Evolutionary conservation across 2,329 filamentous ascomycete species (phyloP), one percentile per base, ranked within the genome.

Genomic region (Diplocarpon rosae): DNA sequence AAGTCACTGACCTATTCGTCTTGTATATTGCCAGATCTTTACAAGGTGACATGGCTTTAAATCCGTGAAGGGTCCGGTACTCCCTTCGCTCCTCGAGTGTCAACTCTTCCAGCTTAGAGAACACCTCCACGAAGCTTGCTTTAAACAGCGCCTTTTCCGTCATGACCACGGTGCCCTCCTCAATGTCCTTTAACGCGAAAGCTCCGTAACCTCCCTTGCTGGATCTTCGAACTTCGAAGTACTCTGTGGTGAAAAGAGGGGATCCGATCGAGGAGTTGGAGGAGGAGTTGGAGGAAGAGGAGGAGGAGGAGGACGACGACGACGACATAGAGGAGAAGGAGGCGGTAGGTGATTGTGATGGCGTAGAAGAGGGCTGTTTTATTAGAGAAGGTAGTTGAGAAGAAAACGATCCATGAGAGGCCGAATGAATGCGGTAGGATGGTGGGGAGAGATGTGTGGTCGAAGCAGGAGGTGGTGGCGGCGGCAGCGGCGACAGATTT

Each of bases 201-300:
- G 54, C 57, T 38, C 57, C 59, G 38, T 55, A 52, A 9, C 59
- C 59, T 6, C 52, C 53, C 28, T 59, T 59, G 8, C 43, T 41
- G 2, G 58, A 59, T 17, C 32, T 35, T 9, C 46, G 46, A 11
- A 57, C 54, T 41, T 60, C 55, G n/a, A 60, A 59, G 39, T 48
- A 54, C 14, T 58, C 50, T 2, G 54, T 58, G 4, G 37, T 42
- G 33, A 58, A 59, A 9, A 39, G 30, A n/a, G 20, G 16, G 2
- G 20, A 2, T 12, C 13, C 8, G 9, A n/a, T n/a, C n/a, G n/a
- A n/a, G n/a, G n/a, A n/a, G n/a, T n/a, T n/a, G n/a, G n/a, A n/a
- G n/a, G n/a, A n/a, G n/a, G n/a, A n/a, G n/a, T n/a, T n/a, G n/a
- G n/a, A n/a, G n/a, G n/a, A n/a, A n/a, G n/a, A n/a, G n/a, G 15